Base-by-base conservation (phyloP, 78 protist genomes). In the Dictyostelium capitatum region DNA sequence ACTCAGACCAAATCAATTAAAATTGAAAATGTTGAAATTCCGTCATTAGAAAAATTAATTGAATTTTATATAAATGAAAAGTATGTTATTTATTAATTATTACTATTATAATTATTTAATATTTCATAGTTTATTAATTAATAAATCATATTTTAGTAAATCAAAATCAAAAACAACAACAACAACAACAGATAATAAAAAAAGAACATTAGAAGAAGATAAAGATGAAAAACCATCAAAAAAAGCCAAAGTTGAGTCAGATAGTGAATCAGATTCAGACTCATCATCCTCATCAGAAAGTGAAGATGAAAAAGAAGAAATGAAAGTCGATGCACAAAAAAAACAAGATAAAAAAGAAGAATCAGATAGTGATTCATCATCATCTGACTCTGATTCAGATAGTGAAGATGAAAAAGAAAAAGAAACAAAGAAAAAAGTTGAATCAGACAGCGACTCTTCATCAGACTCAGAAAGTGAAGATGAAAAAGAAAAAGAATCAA, bases 371-470 rank as follows among this genome's bases (percentile, higher is more conserved):
- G 73, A 64, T 10, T 64, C 73, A 6, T 28, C 41, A 62, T 62
- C 72, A 62, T 62, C 56, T 4, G 56, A 51, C 54, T 65, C 79
- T 23, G 79, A 69, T 30, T 37, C 57, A 32, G 90, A 83, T 64
- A 15, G 32, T 25, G 89, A 81, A 79, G 70, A 54, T 37, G 72
- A 56, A 37, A 79, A 79, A 46, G 62, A 79, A 47, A 65, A 65
- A 54, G 70, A 41, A 67, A 15, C 23, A 15, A 73, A 46, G 32
- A 46, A 73, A 73, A 32, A 12, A 37, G 82, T 51, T 10, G 62
- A 74, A 19, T 25, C 73, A 32, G 75, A 67, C 3, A 67, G 75
- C 30, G 75, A 67, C 4, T 64, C 73, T n/a, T 57, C 67, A 23
- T 64, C 73, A 64, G 73, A 64, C 11, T 25, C 43, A 11, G 67